Evolutionary conservation across 2,329 filamentous ascomycete genomes (phyloP), one percentile per base, ranked within the genome.

Genomic region (Aspergillus sp.): DNA sequence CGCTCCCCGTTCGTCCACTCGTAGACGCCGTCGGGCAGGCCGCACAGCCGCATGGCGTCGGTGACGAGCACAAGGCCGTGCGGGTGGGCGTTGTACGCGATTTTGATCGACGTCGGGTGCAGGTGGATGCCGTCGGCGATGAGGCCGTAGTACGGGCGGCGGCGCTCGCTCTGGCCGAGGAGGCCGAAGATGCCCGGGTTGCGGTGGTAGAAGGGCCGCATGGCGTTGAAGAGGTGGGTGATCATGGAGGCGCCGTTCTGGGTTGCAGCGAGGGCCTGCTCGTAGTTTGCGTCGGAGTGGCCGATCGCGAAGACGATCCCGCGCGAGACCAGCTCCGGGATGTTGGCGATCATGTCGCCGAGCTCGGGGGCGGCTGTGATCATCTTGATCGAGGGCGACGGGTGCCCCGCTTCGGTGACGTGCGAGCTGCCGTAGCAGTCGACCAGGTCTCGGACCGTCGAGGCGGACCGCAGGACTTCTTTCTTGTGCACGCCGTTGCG

Each of bases 211-310:
- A 93, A 75, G 10, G 86, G 86, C 1, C 79, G 74, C 86, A 94
- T 94, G 15, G 86, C 86, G 56, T 94, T 94, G 74, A 93, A 94
- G 1, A 94, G 70, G 52, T 94, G 86, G 0, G 86, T 94, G 44
- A 94, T 82, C 84, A 93, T 93, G 30, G 74, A 82, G 2, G 83
- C 84, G 32, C 86, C 86, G 5, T 77, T 71, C n/a, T 66, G 67
- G 3, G 91, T 73, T 13, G 83, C 82, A 4, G 66, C 62, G 3
- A 80, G 76, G 1, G 83, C 85, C 53, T 89, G 72, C 58, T 93
- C 84, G 53, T 89, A 93, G 0, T 82, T 85, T 10, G 86, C 82
- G 56, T 93, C 84, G 0, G 85, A 86, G 61, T 94, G 86, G 5
- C 86, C 86, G 42, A 93, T 81, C 2, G 83, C 82, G 58, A 78